Evolutionary conservation across 1,139 yeast species (phyloP), one percentile per base, ranked within the genome.

Genomic region (Geotrichum candidum): DNA sequence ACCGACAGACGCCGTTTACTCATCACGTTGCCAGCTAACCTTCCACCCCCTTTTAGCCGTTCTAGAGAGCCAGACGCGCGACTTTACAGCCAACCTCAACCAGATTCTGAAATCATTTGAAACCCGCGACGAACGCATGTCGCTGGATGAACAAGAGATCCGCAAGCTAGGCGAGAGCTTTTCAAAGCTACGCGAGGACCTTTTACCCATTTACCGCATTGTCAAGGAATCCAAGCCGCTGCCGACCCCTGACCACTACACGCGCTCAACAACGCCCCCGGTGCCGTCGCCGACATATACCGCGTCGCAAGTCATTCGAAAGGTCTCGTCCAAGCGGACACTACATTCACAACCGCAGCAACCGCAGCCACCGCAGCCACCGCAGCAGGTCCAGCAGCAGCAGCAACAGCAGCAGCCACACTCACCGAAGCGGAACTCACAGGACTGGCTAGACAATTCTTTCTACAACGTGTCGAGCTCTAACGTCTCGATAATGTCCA

Each of bases 201-300:
- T 77, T 53, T 63, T 77, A 46, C 80, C 80, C 31, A 67, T 76
- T 11, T 75, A 76, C 65, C 70, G 77, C 50, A 65, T 72, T 58
- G 75, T 69, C 62, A 78, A 78, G 65, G 81, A 78, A 58, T 66
- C 73, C 55, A 76, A 75, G 54, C 80, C 81, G 11, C 68, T 78
- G 57, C 81, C 81, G 4, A 76, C 77, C 15, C 80, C 80, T 0
- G 78, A 74, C 11, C 56, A 53, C 13, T 41, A 41, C 48, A 57
- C 62, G 18, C 58, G 53, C 4, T 60, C 62, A 4, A 41, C 51
- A n/a, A 33, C 60, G 9, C 61, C 60, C 2, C 54, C 62, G 5
- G 57, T 31, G 18, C 54, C 54, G 13, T 50, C 63, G n/a, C 59
- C 63, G 2, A 41, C 61, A 6, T 51, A n/a, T n/a, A 25, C 46